Base-by-base conservation (phyloP, 2,329 filamentous ascomycete species). In the Diaporthe sp. region DNA sequence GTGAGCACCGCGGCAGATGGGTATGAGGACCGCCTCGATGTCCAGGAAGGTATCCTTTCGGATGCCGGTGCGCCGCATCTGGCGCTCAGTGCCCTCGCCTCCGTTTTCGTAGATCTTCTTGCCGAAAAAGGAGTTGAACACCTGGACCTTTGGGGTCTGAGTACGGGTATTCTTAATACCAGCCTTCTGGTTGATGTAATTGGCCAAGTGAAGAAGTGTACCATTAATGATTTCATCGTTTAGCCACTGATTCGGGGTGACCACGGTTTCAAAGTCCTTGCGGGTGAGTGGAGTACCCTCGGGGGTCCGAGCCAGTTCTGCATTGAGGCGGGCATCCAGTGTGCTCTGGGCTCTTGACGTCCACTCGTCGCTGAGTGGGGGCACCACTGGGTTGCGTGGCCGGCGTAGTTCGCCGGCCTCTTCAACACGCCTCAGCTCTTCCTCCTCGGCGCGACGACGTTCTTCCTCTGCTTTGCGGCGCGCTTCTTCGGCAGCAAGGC, bases 151-250 rank as follows among this genome's bases (percentile, higher is more conserved):
- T 8, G 93, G 91, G 3, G 89, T 86, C 49, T 85, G 82, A 39
- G 59, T 34, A 80, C 85, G 88, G 75, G 83, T 79, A 77, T 88
- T 86, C 68, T 85, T 85, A 72, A 88, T 87, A 37, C 91, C 91
- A 39, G 87, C 88, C 44, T 88, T 84, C 75, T 87, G 84, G 80
- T 93, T 93, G 79, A 92, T 84, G 68, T 88, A 88, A 22, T 87
- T 85, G 65, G 92, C 91, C 19, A 95, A 84, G 80, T 91, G 89
- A 39, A 88, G 83, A 37, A 95, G 86, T 65, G 90, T 90, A 19
- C 90, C 90, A 79, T 95, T 94, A 79, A 96, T 90, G 69, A 94
- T 90, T 78, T 94, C 92, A 81, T 96, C 94, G 77, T 96, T 95
- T 9, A 96, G 88, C 94, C 94, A 96, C 39, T 86, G 87, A 0